A percentile compares a stretch with the other conserved stretches of the same genome.
Evolutionary conservation across 495 filamentous ascomycete genomes (phyloP).

Genomic region (Thozetella sp.): DNA sequence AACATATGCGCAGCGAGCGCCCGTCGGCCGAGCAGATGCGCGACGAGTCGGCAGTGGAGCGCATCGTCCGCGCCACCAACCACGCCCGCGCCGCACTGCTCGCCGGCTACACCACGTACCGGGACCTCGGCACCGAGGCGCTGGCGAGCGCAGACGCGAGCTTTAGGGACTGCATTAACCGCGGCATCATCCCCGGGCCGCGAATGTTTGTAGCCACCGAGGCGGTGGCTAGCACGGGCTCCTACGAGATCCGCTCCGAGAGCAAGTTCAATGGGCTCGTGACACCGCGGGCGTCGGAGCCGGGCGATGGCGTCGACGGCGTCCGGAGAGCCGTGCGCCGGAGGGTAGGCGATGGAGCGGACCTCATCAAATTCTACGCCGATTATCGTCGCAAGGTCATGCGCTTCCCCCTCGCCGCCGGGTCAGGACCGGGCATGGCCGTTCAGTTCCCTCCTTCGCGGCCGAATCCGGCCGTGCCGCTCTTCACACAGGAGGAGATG

Average conservation of each 20-base stretch:
- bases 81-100: slow-evolving; percentile 49
- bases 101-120: slow-evolving; percentile 57
- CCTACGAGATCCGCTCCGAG: slow-evolving; percentile 49
- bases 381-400: slow-evolving; percentile 51
- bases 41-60: slow-evolving; percentile 49
- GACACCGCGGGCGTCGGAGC: slow-evolving; percentile 40
- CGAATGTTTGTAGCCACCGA: slow-evolving; percentile 54
- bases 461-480: slow-evolving; percentile 40
- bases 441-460: slow-evolving; percentile 23
- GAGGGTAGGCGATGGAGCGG: slow-evolving; percentile 48
- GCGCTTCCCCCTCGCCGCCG: slow-evolving; percentile 36
- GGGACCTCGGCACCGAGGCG: slow-evolving; percentile 54
- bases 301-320: slow-evolving; percentile 43
- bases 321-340: slow-evolving; percentile 47
- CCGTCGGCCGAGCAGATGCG: slow-evolving; percentile 45
- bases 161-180: slow-evolving; percentile 47
- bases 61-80: slow-evolving; percentile 50
- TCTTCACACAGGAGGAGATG: slow-evolving; percentile 53
- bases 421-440: slow-evolving; percentile 16
- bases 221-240: slow-evolving; percentile 45
- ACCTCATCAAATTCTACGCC: slow-evolving; percentile 55
- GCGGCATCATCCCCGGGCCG: slow-evolving; percentile 51
- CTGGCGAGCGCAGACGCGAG: slow-evolving; percentile 43
- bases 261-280: slow-evolving; percentile 28
- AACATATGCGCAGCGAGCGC: slow-evolving; percentile 27